These are phyloP conservation scores for Sclerotinia nivalis DNA, from an alignment of 2,329 filamentous ascomycete species.

Conservation along the genomic window DNA sequence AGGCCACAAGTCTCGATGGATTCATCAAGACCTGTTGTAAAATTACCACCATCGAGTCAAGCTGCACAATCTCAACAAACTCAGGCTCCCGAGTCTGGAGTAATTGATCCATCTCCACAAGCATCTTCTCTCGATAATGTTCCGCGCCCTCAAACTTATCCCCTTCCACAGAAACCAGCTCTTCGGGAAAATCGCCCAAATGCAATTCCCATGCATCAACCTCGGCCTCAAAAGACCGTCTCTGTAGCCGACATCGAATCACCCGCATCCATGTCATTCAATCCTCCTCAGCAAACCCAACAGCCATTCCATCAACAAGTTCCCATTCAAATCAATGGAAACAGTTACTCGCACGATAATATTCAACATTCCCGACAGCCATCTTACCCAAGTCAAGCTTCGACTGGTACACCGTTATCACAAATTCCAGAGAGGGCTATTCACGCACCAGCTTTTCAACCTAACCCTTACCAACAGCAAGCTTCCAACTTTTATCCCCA, in stretches of 20 bases:
- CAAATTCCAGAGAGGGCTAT: slow-evolving; percentile 92
- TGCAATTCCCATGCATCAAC: slow-evolving; percentile 81
- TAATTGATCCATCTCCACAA: slow-evolving; percentile 31
- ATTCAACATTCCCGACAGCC: slow-evolving; percentile 63
- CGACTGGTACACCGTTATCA: slow-evolving; percentile 77
- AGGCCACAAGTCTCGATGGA: slow-evolving; percentile 64
- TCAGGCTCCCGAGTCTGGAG: slow-evolving; percentile 40
- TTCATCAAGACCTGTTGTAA: slow-evolving; percentile 70
- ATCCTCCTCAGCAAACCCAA: slow-evolving; percentile 65
- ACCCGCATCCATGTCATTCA: slow-evolving; percentile 57
- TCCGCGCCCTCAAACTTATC: slow-evolving; percentile 53
- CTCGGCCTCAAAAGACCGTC: slow-evolving; percentile 89
- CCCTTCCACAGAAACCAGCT: slow-evolving; percentile 58
- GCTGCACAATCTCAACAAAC: slow-evolving; percentile 33
- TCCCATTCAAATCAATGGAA: slow-evolving; percentile 69
- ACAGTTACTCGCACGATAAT: slow-evolving; percentile 53
- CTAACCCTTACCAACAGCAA: slow-evolving; percentile 61
- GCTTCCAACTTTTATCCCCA: slow-evolving; percentile 56
- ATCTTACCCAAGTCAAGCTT: slow-evolving; percentile 69
- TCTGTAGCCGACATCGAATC: slow-evolving; percentile 92
- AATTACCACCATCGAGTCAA: slow-evolving; percentile 65
- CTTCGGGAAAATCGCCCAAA: slow-evolving; percentile 58
- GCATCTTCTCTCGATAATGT: slow-evolving; percentile 48
- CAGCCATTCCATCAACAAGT: slow-evolving; percentile 94
- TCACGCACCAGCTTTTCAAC: slow-evolving; percentile 87